Evolutionary conservation across 1,139 yeast genomes (phyloP).

Genomic region (Saccharomyces uvarum): DNA sequence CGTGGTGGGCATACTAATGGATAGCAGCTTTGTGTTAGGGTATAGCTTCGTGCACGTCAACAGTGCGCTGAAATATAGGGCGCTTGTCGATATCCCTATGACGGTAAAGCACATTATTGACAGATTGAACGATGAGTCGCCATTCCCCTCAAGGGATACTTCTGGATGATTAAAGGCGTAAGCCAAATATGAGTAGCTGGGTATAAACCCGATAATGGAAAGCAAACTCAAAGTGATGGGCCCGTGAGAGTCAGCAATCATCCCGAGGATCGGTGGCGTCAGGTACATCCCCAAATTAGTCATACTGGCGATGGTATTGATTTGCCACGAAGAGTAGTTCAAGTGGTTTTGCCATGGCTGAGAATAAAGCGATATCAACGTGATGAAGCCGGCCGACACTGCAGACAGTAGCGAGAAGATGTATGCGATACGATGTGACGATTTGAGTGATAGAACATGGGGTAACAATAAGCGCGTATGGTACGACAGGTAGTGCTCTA

Average conservation of each 20-base stretch:
- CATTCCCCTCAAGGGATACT: slow-evolving; percentile 11
- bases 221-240: slow-evolving; percentile 65
- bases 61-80: slow-evolving; percentile 68
- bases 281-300: slow-evolving; percentile 79
- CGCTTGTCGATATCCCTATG: slow-evolving; percentile 76
- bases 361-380: slow-evolving; percentile 73
- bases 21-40: slow-evolving; percentile 66
- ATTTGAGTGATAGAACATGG: slow-evolving; percentile 22
- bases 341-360: slow-evolving; percentile 54
- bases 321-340: slow-evolving; percentile 59
- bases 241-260: slow-evolving; percentile 77
- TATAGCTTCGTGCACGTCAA: slow-evolving; percentile 78
- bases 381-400: slow-evolving; percentile 71
- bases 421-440: slow-evolving; percentile 35
- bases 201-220: slow-evolving; percentile 58
- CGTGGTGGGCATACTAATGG: slow-evolving; percentile 82
- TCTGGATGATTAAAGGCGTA: slow-evolving; percentile 26
- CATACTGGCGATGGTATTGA: slow-evolving; percentile 69
- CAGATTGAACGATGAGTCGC: neutral
- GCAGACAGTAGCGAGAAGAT: slow-evolving; percentile 44
- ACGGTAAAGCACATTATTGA: slow-evolving; percentile 37
- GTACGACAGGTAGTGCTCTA: slow-evolving; percentile 36
- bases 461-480: slow-evolving; percentile 33
- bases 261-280: slow-evolving; percentile 76
- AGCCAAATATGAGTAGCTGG: slow-evolving; percentile 58